Conservation (phyloP, 768 basidiomycete genomes). For the Strobilomyces echinocephalus region DNA sequence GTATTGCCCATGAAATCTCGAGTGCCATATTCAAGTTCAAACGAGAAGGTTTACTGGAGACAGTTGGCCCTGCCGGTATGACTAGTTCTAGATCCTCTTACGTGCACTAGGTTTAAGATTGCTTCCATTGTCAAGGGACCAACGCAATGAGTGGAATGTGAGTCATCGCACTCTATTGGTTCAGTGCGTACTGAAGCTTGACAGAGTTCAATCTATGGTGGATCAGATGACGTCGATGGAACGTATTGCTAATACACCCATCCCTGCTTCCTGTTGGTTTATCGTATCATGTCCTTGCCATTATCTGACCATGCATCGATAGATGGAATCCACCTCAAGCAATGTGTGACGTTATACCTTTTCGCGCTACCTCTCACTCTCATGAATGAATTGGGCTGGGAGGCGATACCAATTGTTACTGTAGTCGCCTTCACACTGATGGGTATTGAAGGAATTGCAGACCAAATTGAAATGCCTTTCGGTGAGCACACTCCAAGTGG, state of each 20-base stretch:
- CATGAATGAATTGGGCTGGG: slow-evolving; percentile 78
- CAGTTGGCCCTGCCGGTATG: slow-evolving; percentile 82
- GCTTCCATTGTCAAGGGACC: slow-evolving; percentile 42
- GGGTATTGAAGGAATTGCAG: slow-evolving; percentile 94
- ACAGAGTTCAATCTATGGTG: slow-evolving; percentile 73
- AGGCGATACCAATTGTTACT: slow-evolving; percentile 79
- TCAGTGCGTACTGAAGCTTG: slow-evolving; percentile 6
- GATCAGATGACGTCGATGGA: slow-evolving; percentile 87
- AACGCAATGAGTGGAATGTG: slow-evolving; percentile 74
- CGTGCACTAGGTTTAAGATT: not conserved
- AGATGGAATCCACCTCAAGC: slow-evolving; percentile 91
- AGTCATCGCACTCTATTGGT: slow-evolving; percentile 15
- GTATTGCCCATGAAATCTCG: slow-evolving; percentile 79
- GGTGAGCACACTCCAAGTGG: slow-evolving; percentile 41
- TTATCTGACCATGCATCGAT: slow-evolving; percentile 13
- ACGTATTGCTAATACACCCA: slow-evolving; percentile 84
- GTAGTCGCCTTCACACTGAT: slow-evolving; percentile 87
- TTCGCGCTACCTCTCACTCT: slow-evolving; percentile 87
- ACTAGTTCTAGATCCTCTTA: not conserved
- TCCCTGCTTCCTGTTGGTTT: slow-evolving; percentile 65
- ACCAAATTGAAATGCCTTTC: slow-evolving; percentile 94
- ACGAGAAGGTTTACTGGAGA: slow-evolving; percentile 78
- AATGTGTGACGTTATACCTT: slow-evolving; percentile 91
- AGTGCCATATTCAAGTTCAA: slow-evolving; percentile 67
- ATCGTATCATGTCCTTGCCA: not conserved